phyloP scores from a whole-genome alignment of 2,329 filamentous ascomycete species.

The Fusarium brachygibbosum region DNA sequence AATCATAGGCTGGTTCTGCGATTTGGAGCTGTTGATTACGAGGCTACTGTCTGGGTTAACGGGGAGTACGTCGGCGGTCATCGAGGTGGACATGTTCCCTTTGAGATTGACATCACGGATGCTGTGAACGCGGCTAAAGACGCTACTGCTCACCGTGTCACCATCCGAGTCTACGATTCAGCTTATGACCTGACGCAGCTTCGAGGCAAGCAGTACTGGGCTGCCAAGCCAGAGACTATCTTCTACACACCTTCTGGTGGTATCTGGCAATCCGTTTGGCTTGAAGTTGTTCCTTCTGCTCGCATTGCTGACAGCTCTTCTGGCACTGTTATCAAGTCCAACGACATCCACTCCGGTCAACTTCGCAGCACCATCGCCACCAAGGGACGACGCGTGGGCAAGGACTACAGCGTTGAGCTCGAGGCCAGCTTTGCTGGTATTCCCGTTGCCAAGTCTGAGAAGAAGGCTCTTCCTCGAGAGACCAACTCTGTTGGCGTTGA shows the following conservation, averaged over 20 bases:
- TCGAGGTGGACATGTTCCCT: conserved; percentile 71
- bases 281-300: conserved; percentile 66
- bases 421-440: conserved; percentile 66
- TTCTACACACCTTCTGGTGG: conserved; percentile 71
- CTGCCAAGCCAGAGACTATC: conserved; percentile 70
- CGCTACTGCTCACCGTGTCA: conserved; percentile 58
- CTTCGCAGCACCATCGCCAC: conserved; percentile 66
- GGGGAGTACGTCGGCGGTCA: conserved; percentile 67
- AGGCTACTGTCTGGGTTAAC: conserved; percentile 69
- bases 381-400: conserved; percentile 62
- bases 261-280: conserved; percentile 70
- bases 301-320: conserved; percentile 68
- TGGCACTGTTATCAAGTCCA: conserved; percentile 69
- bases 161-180: conserved; percentile 72
- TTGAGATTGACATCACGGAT: conserved; percentile 70
- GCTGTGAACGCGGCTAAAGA: conserved; percentile 50
- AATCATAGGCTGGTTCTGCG: conserved; percentile 63
- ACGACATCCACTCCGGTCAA: conserved; percentile 65
- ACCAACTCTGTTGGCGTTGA: conserved; percentile 63
- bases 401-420: conserved; percentile 64
- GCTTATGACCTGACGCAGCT: conserved; percentile 74
- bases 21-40: conserved; percentile 74
- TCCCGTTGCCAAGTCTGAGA: conserved; percentile 59
- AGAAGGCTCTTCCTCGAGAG: conserved; percentile 62
- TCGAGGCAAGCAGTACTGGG: conserved; percentile 77